These are phyloP conservation scores for Galeopsis tetrahit DNA, from an alignment of 257 asterid species.

Conservation along the genomic window DNA sequence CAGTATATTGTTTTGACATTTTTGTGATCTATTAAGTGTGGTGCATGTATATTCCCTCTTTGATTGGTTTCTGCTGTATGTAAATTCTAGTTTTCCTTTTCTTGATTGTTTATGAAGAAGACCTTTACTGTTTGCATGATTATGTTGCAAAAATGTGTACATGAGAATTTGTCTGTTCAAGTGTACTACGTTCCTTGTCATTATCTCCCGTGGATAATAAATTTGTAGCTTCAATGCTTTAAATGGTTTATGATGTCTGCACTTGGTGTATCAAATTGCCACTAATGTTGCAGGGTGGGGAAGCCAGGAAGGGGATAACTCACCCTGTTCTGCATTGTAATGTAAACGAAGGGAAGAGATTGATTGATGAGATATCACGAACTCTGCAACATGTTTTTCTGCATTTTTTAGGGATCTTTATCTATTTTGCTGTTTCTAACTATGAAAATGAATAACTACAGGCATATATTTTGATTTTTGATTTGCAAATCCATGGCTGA, in stretches of 20 bases:
- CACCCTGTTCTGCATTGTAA: background rate
- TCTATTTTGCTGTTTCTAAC: background rate
- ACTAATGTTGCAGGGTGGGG: background rate
- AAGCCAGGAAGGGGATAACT: background rate
- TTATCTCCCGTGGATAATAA: background rate
- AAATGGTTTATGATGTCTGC: background rate
- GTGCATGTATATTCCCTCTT: background rate
- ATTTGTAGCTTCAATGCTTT: background rate
- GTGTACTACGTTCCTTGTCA: background rate
- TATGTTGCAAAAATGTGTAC: conserved; percentile 8
- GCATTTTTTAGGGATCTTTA: background rate
- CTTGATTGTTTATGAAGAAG: background rate
- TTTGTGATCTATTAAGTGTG: background rate
- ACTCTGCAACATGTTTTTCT: background rate
- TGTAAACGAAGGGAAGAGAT: background rate
- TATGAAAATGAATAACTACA: background rate
- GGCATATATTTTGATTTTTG: background rate
- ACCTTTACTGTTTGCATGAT: background rate
- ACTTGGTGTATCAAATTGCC: background rate
- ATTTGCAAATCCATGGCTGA: background rate
- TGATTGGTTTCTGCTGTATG: background rate
- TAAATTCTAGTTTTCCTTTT: background rate
- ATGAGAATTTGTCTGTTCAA: background rate
- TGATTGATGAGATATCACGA: background rate
- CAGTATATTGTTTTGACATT: background rate